Percentiles rank a stretch among this genome's conserved stretches.
These are phyloP conservation scores for Globisporangium splendens DNA, from an alignment of 352 stramenopile species.

Conservation along the genomic window DNA sequence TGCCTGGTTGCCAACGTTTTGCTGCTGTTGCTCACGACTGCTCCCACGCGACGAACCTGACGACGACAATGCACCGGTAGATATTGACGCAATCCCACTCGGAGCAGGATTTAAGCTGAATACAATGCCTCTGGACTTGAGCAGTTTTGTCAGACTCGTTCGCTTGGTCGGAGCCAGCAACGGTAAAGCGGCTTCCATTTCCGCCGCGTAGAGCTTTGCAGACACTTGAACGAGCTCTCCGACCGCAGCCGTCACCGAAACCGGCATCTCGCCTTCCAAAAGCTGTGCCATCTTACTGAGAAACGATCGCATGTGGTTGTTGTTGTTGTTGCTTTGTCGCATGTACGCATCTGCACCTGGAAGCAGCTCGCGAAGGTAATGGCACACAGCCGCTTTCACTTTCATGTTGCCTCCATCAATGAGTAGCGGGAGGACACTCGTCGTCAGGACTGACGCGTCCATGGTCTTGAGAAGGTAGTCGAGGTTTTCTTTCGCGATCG, in stretches of 20 bases:
- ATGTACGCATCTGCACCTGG: conserved; percentile 53
- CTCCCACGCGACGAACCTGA: conserved; percentile 16
- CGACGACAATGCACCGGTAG: conserved; percentile 2
- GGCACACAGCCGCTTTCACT: conserved; percentile 61
- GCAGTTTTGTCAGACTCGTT: conserved; percentile 38
- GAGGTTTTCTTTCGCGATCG: conserved; percentile 54
- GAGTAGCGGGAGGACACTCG: conserved; percentile 52
- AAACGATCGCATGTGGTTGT: conserved; percentile 65
- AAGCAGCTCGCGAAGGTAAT: conserved; percentile 60
- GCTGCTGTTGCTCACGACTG: conserved; percentile 7
- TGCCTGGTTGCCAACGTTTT: conserved; percentile 5
- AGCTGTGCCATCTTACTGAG: conserved; percentile 68
- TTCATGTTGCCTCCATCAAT: conserved; percentile 80
- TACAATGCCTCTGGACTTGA: conserved; percentile 59
- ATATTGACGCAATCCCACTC: conserved; percentile 1
- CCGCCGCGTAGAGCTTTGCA: conserved; percentile 38
- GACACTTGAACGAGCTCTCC: conserved; percentile 51
- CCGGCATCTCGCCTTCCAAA: conserved; percentile 54
- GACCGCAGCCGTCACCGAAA: conserved; percentile 54
- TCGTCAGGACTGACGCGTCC: conserved; percentile 43
- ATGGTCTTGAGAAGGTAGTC: conserved; percentile 48
- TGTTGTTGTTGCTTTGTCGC: conserved; percentile 53
- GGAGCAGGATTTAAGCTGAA: conserved; percentile 22
- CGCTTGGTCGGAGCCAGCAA: conserved; percentile 61
- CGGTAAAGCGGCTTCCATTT: conserved; percentile 52